phyloP scores from a whole-genome alignment of 257 asterid species.

The Rauvolfia tetraphylla region DNA sequence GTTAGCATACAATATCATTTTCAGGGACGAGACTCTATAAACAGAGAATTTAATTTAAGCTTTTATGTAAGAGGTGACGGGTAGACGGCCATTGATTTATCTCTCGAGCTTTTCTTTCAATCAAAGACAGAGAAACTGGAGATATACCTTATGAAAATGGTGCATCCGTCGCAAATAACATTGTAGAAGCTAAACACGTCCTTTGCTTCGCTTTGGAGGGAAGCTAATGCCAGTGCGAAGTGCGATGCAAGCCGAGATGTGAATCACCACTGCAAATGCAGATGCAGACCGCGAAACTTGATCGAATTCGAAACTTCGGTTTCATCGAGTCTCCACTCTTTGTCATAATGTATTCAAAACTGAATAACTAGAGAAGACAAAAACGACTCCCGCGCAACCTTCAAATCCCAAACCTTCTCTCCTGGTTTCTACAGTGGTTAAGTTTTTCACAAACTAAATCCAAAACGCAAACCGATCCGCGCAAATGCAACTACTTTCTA shows the following conservation, averaged over 20 bases:
- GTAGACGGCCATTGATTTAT: not conserved
- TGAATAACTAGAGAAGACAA: not conserved
- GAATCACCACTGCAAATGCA: not conserved
- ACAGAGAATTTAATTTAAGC: not conserved
- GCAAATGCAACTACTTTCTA: too few species aligned
- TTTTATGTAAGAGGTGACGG: not conserved
- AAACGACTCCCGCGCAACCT: not conserved
- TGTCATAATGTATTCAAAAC: too few species aligned
- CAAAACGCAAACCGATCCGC: too few species aligned
- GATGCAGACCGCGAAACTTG: not conserved
- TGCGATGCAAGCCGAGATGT: not conserved
- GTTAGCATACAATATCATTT: not conserved
- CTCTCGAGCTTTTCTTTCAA: not conserved
- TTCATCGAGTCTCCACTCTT: too few species aligned
- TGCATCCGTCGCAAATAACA: not conserved
- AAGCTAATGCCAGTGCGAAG: not conserved
- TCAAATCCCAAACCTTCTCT: not conserved
- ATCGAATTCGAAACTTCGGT: not conserved
- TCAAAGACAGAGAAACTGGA: not conserved
- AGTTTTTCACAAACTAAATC: too few species aligned
- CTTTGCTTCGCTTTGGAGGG: slow-evolving; percentile 3
- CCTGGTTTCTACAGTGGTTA: too few species aligned
- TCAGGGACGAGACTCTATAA: not conserved
- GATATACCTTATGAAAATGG: not conserved
- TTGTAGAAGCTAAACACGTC: not conserved